phyloP scores from a whole-genome alignment of 495 filamentous ascomycete species.

The Neohortaea acidophila region DNA sequence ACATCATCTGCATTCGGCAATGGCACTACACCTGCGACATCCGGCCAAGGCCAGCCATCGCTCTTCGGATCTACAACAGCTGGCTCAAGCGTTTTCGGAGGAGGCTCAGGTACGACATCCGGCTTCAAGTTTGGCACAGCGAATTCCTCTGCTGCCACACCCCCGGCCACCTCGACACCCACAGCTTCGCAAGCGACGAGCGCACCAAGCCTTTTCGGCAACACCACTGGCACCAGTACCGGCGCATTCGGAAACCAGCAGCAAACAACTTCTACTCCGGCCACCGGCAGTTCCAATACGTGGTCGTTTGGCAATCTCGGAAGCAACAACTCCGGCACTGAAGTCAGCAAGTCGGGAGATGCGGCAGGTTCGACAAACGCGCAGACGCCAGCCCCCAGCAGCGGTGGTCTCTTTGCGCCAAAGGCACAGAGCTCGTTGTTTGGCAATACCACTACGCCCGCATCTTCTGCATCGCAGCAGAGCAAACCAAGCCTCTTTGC shows the following conservation, averaged over 20 bases:
- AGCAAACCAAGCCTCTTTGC: too few relatives aligned
- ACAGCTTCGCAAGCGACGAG: too few relatives aligned
- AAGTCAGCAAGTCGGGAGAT: too few relatives aligned
- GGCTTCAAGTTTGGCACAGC: too few relatives aligned
- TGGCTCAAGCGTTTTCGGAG: too few relatives aligned
- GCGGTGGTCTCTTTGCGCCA: slow-evolving; percentile 1
- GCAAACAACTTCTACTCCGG: not conserved
- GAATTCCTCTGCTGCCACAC: slow-evolving; percentile 23
- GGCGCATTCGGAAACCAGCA: not conserved
- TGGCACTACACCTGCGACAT: too few relatives aligned
- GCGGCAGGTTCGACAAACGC: too few relatives aligned
- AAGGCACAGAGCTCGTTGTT: slow-evolving; percentile 3
- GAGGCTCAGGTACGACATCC: too few relatives aligned
- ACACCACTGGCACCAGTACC: not conserved
- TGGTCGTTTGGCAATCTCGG: too few relatives aligned
- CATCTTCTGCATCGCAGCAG: not conserved
- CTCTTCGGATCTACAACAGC: too few relatives aligned
- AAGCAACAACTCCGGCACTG: not conserved
- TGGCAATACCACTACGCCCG: slow-evolving; percentile 20
- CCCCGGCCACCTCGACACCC: slow-evolving; percentile 21
- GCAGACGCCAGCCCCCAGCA: not conserved
- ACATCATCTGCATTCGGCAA: too few relatives aligned
- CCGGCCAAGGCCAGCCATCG: too few relatives aligned
- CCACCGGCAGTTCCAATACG: not conserved
- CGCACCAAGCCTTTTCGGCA: slow-evolving; percentile 20